A percentile compares a stretch with the other conserved stretches of the same genome.
phyloP scores from a whole-genome alignment of 2,329 filamentous ascomycete genomes.

The Biscogniauxia sp. region DNA sequence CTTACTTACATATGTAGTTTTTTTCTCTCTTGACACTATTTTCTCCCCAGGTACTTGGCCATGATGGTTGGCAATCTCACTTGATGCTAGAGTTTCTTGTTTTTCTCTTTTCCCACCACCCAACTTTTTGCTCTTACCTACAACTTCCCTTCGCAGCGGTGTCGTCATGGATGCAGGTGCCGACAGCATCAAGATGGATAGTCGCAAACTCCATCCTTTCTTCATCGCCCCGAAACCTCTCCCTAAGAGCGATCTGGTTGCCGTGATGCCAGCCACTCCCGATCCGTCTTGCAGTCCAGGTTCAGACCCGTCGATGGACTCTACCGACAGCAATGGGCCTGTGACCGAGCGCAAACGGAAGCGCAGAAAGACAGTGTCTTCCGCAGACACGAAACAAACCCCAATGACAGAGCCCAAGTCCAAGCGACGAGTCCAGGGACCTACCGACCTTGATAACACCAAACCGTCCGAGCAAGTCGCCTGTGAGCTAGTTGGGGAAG shows the following conservation, averaged over 20 bases:
- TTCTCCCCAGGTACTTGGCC: neutral
- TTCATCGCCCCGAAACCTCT: conserved; percentile 37
- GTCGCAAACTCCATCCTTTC: conserved; percentile 55
- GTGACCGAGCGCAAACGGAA: conserved; percentile 38
- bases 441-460: conserved; percentile 15
- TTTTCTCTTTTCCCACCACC: neutral
- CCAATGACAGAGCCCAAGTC: conserved; percentile 5
- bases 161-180: conserved; percentile 45
- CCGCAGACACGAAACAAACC: conserved; percentile 19
- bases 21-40: too few relatives aligned
- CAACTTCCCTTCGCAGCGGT: conserved; percentile 25
- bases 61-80: neutral
- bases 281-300: conserved; percentile 32
- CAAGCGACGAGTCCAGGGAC: conserved; percentile 15
- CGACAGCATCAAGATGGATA: conserved; percentile 29
- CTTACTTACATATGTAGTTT: too few relatives aligned
- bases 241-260: conserved; percentile 11
- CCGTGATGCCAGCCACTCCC: conserved; percentile 27
- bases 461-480: conserved; percentile 15
- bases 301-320: conserved; percentile 19
- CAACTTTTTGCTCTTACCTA: conserved; percentile 13
- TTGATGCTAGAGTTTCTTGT: neutral
- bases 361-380: conserved; percentile 40
- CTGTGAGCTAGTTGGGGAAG: neutral
- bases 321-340: conserved; percentile 26